These are phyloP conservation scores for Ricinus communis DNA, from an alignment of 345 rosid genomes.

Conservation along the genomic window DNA sequence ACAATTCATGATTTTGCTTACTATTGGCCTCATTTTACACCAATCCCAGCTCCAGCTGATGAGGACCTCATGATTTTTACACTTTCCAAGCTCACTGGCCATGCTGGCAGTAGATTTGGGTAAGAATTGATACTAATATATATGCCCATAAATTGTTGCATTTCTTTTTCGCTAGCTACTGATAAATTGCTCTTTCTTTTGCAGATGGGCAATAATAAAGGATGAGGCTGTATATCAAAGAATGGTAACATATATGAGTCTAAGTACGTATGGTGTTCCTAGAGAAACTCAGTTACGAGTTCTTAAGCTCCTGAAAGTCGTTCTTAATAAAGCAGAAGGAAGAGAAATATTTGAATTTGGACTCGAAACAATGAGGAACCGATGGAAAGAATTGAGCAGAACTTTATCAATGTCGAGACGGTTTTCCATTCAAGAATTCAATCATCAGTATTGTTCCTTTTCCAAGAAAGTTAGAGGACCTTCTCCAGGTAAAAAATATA, in stretches of 20 bases:
- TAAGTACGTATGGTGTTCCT: conserved; percentile 21
- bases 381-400: conserved; percentile 22
- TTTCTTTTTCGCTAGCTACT: no score
- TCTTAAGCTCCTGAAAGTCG: conserved; percentile 23
- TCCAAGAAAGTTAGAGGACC: conserved; percentile 1
- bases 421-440: conserved; percentile 24
- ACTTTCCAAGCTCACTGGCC: conserved; percentile 27
- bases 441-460: conserved; percentile 11
- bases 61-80: conserved; percentile 22
- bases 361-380: conserved; percentile 20
- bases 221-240: conserved; percentile 22
- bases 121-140: neutral
- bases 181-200: neutral
- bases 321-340: conserved; percentile 13
- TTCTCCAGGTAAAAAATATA: conserved; percentile 15
- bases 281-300: conserved; percentile 27
- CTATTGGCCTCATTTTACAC: conserved; percentile 31
- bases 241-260: conserved; percentile 13
- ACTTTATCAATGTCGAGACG: conserved; percentile 14
- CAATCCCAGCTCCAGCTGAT: conserved; percentile 24
- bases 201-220: conserved; percentile 24
- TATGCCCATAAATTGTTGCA: no score
- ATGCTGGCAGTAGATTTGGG: conserved; percentile 31
- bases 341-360: conserved; percentile 27
- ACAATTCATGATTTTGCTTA: conserved; percentile 30